Percentiles rank a stretch among this genome's conserved stretches.
These are phyloP conservation scores for Ganoderma multipileum DNA, from an alignment of 1,284 basidiomycete genomes.

Conservation along the genomic window DNA sequence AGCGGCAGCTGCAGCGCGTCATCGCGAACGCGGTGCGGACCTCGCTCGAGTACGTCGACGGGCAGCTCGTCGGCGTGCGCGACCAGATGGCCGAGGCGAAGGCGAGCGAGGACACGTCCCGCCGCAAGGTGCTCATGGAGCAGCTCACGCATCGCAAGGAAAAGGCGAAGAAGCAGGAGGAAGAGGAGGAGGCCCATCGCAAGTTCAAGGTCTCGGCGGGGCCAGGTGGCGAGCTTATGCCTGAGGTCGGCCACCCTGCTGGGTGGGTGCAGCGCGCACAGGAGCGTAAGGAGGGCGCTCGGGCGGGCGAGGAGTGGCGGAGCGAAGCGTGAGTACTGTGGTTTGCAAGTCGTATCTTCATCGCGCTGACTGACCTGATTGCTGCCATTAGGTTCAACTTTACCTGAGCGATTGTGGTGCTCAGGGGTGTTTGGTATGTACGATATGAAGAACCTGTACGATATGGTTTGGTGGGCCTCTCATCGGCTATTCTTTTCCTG, in stretches of 20 bases:
- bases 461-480: background rate
- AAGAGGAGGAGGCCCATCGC: conserved; percentile 53
- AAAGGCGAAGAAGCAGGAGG: conserved; percentile 48
- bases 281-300: conserved; percentile 60
- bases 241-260: conserved; percentile 65
- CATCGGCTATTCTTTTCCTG: no score
- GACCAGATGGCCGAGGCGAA: conserved; percentile 79
- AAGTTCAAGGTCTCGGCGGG: conserved; percentile 81
- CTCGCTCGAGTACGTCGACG: conserved; percentile 86
- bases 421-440: background rate
- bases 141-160: conserved; percentile 64
- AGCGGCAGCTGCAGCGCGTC: conserved; percentile 90
- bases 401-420: background rate
- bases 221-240: conserved; percentile 62
- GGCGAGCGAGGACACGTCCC: conserved; percentile 54
- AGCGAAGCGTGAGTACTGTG: conserved; percentile 59
- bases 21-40: conserved; percentile 79
- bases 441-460: background rate
- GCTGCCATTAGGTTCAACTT: conserved; percentile 6
- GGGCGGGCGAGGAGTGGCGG: conserved; percentile 66
- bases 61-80: conserved; percentile 81
- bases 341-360: background rate
- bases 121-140: conserved; percentile 67
- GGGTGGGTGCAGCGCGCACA: conserved; percentile 75
- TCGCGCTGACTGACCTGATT: background rate